These are phyloP conservation scores for Vanrija pseudolonga DNA, from an alignment of 1,284 basidiomycete species.

Conservation along the genomic window DNA sequence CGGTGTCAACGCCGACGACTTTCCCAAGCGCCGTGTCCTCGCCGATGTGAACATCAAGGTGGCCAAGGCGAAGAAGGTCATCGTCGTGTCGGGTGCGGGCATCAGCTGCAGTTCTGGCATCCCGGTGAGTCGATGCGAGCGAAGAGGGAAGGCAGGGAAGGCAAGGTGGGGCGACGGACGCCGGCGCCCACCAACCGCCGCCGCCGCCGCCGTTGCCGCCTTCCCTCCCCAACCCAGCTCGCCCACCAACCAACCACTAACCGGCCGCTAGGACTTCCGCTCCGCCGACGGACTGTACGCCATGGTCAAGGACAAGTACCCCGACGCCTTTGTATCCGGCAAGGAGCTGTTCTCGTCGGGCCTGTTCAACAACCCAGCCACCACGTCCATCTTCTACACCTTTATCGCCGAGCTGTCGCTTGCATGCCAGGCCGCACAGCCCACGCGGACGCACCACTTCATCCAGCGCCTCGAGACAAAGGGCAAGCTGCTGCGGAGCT, in stretches of 20 bases:
- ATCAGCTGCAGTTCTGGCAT: constrained; percentile 91
- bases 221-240: background rate
- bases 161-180: background rate
- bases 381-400: constrained; percentile 85
- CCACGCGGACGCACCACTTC: constrained; percentile 82
- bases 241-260: constrained; percentile 1
- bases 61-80: constrained; percentile 74
- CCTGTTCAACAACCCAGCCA: constrained; percentile 72
- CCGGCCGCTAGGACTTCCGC: constrained; percentile 79
- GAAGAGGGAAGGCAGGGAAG: background rate
- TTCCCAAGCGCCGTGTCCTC: constrained; percentile 50
- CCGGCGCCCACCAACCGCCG: background rate
- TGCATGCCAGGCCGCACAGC: constrained; percentile 72
- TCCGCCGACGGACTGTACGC: constrained; percentile 83
- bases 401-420: constrained; percentile 87
- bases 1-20: constrained; percentile 22
- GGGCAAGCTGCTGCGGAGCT: constrained; percentile 78
- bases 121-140: constrained; percentile 60
- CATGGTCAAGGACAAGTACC: constrained; percentile 78
- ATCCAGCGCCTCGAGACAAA: constrained; percentile 78
- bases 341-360: constrained; percentile 86
- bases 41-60: constrained; percentile 67
- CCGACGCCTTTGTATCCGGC: constrained; percentile 76
- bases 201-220: background rate
- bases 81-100: constrained; percentile 85